Evolutionary conservation across 805 yeast species (phyloP).

Genomic region (Kuraishia borneana): DNA sequence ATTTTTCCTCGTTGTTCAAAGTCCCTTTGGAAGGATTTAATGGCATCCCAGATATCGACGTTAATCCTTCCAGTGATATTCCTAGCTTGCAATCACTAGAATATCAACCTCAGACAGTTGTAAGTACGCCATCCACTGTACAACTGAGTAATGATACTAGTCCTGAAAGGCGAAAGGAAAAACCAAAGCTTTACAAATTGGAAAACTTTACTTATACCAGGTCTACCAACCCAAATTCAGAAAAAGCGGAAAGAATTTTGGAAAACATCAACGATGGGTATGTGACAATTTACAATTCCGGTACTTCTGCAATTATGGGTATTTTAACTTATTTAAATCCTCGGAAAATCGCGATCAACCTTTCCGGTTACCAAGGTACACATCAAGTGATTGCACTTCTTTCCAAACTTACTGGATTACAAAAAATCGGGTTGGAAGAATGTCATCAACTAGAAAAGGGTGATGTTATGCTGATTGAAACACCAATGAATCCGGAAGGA

Average conservation of each 20-base stretch:
- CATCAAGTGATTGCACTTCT: constrained; percentile 35
- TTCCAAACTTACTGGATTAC: constrained; percentile 27
- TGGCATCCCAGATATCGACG: background rate
- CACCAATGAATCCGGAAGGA: constrained; percentile 46
- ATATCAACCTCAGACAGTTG: background rate
- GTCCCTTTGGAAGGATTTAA: background rate
- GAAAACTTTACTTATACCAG: constrained; percentile 27
- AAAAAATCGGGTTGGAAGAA: constrained; percentile 22
- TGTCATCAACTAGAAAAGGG: constrained; percentile 23
- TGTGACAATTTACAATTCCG: constrained; percentile 37
- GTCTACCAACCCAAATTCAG: constrained; percentile 34
- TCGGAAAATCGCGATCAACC: constrained; percentile 28
- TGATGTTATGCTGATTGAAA: constrained; percentile 37
- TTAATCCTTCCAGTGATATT: background rate
- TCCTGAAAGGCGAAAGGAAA: background rate
- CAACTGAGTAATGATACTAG: background rate
- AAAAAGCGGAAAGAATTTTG: constrained; percentile 33
- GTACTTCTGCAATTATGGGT: constrained; percentile 41
- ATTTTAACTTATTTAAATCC: constrained; percentile 36
- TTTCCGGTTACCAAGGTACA: constrained; percentile 40
- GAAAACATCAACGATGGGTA: constrained; percentile 31
- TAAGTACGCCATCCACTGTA: background rate
- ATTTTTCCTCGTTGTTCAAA: constrained; percentile 9
- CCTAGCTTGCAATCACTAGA: background rate
- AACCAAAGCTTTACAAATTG: constrained; percentile 9